A percentile compares a stretch with the other conserved stretches of the same genome.
These are phyloP conservation scores for Aquilaria yunnanensis DNA, from an alignment of 345 rosid genomes.

Conservation along the genomic window DNA sequence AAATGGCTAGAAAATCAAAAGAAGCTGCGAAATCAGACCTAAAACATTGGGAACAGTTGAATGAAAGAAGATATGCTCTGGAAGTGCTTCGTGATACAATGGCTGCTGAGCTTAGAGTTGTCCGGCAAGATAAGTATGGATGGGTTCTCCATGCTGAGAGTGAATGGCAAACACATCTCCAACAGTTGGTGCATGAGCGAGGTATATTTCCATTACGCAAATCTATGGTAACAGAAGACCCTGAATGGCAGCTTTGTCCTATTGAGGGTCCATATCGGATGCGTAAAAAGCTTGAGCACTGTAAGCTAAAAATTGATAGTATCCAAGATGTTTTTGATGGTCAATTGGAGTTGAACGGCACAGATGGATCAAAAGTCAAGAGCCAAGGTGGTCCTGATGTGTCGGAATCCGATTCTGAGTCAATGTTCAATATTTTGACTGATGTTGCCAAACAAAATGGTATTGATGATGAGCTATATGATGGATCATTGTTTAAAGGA, in stretches of 20 bases:
- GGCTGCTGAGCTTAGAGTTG: constrained; percentile 95
- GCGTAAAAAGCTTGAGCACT: constrained; percentile 91
- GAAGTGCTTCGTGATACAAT: constrained; percentile 84
- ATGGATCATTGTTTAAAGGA: constrained; percentile 42
- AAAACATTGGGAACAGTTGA: constrained; percentile 84
- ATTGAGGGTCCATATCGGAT: constrained; percentile 95
- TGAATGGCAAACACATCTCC: constrained; percentile 90
- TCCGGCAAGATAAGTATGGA: constrained; percentile 95
- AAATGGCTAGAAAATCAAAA: constrained; percentile 76
- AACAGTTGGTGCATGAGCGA: constrained; percentile 89
- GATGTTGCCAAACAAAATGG: constrained; percentile 27
- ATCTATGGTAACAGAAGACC: constrained; percentile 46
- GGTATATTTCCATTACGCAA: constrained; percentile 79
- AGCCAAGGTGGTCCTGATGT: constrained; percentile 42
- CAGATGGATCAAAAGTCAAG: constrained; percentile 45
- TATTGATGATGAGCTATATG: constrained; percentile 44
- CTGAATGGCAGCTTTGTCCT: constrained; percentile 96
- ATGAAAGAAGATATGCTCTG: constrained; percentile 85
- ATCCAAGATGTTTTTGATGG: constrained; percentile 68
- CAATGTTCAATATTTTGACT: constrained; percentile 44
- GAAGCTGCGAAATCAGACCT: constrained; percentile 64
- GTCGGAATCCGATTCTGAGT: constrained; percentile 59
- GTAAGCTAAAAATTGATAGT: constrained; percentile 67
- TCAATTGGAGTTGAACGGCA: constrained; percentile 58
- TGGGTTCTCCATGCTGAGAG: constrained; percentile 99